phyloP scores from a whole-genome alignment of 441 rosid genomes.

The Metrosideros polymorpha region DNA sequence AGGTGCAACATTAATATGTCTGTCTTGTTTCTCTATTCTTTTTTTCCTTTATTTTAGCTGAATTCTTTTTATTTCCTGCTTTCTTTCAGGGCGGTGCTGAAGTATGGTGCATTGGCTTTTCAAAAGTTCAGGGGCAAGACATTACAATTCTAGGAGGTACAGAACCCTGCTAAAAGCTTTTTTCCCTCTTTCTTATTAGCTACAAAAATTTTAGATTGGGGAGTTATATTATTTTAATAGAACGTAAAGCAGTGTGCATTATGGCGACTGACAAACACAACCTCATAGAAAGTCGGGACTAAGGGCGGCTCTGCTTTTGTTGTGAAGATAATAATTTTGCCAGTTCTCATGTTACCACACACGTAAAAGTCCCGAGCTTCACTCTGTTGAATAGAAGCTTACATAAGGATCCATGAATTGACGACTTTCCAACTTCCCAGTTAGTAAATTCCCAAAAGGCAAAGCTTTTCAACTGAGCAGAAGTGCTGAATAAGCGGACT shows the following conservation, averaged over 20 bases:
- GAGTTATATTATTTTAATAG: not conserved
- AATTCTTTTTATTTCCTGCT: not conserved
- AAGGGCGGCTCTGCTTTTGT: not conserved
- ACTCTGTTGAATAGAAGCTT: not conserved
- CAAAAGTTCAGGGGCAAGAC: conserved; percentile 2
- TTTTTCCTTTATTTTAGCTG: not conserved
- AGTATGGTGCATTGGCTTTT: conserved; percentile 8
- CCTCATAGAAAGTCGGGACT: not conserved
- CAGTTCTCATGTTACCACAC: not conserved
- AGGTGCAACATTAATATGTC: not conserved
- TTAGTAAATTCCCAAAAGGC: not conserved
- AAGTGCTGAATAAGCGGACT: not conserved
- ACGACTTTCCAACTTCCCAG: not conserved
- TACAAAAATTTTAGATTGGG: not conserved
- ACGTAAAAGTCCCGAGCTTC: not conserved
- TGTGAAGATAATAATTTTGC: not conserved
- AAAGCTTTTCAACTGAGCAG: not conserved
- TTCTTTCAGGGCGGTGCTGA: not conserved
- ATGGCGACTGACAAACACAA: not conserved
- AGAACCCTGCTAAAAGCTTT: not conserved
- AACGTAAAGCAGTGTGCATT: not conserved
- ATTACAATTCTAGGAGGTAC: conserved; percentile 10
- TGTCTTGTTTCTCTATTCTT: not conserved
- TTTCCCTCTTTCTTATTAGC: not conserved
- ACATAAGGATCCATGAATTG: not conserved